A percentile compares a stretch with the other conserved stretches of the same genome.
Evolutionary conservation across 257 asterid genomes (phyloP).

Genomic region (Solanum lignicaule): DNA sequence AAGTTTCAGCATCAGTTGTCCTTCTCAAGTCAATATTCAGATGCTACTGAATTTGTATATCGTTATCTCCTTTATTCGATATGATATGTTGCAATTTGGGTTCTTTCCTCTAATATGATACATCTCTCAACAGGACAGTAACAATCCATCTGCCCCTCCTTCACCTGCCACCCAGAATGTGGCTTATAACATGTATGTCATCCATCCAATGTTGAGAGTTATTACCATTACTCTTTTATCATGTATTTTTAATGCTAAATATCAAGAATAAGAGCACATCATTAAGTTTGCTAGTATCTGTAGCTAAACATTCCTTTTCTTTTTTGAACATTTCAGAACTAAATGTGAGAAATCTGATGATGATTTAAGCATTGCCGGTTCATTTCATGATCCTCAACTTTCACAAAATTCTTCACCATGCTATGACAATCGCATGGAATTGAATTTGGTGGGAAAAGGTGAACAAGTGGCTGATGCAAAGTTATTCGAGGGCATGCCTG

Average conservation of each 20-base stretch:
- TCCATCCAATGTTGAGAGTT: constrained; percentile 11
- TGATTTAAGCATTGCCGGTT: constrained; percentile 32
- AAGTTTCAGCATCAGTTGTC: constrained; percentile 54
- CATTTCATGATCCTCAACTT: constrained; percentile 25
- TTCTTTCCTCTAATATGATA: constrained; percentile 14
- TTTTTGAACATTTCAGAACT: constrained; percentile 24
- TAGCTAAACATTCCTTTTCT: background rate
- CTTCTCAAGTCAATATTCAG: constrained; percentile 63
- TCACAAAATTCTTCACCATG: constrained; percentile 15
- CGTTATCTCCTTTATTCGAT: background rate
- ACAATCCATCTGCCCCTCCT: constrained; percentile 31
- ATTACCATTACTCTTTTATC: background rate
- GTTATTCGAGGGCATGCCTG: constrained; percentile 26
- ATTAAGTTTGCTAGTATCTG: constrained; percentile 1
- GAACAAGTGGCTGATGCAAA: constrained; percentile 39
- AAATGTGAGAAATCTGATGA: constrained; percentile 53
- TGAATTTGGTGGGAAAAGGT: constrained; percentile 28
- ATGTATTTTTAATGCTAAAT: background rate
- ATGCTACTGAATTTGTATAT: constrained; percentile 56
- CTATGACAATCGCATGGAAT: constrained; percentile 33
- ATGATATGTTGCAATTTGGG: background rate
- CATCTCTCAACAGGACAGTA: constrained; percentile 60
- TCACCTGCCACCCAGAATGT: constrained; percentile 28
- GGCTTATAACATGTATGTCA: constrained; percentile 39
- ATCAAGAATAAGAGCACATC: background rate